Base-by-base conservation (phyloP, 148 eudicot genomes). In the Diospyros lotus region DNA sequence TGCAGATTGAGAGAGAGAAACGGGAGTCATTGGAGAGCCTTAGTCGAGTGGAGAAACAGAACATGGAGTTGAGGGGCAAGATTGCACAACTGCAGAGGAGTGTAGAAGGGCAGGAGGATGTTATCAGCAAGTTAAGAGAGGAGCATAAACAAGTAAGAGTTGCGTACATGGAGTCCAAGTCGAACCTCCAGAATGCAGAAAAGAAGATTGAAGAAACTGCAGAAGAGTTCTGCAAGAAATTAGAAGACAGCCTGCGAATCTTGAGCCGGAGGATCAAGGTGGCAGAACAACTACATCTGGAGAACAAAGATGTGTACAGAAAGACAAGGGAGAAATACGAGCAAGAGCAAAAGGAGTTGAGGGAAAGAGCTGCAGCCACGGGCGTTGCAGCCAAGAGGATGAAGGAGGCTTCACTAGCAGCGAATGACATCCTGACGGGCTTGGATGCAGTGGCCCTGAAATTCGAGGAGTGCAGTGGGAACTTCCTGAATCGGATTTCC, bases 241-340 rank as follows among this genome's bases (percentile, higher is more conserved):
- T 84, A 9, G 98, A 94, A 68, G 97, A 84, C 68, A 81, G 85
- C 42, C 80, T 88, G 51, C 77, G 87, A 2, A 86, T 94, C 52
- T 67, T 94, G 78, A 89, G 93, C 63, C 78, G 84, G 75, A 84
- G 98, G 60, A 90, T 94, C 63, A 77, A 88, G 15, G 97, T 94
- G 1, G 88, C 98, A 1, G 98, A 94, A 73, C 97, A 91, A 58
- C 48, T 91, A 1, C 97, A 94, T 10, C 73, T 65, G 4, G 98
- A 91, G 76, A 86, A 76, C 77, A 88, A 85, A 71, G 98, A 94
- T 3, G 79, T 72, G 64, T 86, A 81, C 58, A 69, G 48, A 66
- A 83, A 76, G 76, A 80, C 80, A 3, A 79, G 78, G 70, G 87
- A 80, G 68, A 72, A 58, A 14, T 87, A 89, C 68, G 88, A 84